phyloP scores from a whole-genome alignment of 345 rosid genomes.

The Aquilaria yunnanensis region DNA sequence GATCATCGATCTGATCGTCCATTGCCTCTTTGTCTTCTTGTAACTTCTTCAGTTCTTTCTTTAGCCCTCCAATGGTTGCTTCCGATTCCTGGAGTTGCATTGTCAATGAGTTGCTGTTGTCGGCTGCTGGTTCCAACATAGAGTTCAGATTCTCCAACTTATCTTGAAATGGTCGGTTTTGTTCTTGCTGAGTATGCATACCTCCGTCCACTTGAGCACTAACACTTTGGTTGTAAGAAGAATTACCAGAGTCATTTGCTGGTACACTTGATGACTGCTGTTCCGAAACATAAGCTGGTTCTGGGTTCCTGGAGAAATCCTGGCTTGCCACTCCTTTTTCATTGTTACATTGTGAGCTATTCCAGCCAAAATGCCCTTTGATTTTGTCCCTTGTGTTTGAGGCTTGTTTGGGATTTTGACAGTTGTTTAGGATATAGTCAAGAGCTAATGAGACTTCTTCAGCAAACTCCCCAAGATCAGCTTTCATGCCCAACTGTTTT shows the following conservation, averaged over 20 bases:
- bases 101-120: conserved; percentile 30
- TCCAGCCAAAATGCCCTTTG: conserved; percentile 50
- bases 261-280: conserved; percentile 14
- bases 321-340: conserved; percentile 14
- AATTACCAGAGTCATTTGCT: conserved; percentile 2
- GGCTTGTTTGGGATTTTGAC: conserved; percentile 26
- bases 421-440: conserved; percentile 40
- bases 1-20: conserved; percentile 67
- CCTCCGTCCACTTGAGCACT: conserved; percentile 1
- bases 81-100: conserved; percentile 36
- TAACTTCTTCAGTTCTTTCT: conserved; percentile 37
- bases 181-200: conserved; percentile 26
- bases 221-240: conserved; percentile 7
- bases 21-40: conserved; percentile 44
- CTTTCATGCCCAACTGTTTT: conserved; percentile 29
- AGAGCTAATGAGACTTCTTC: conserved; percentile 32
- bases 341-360: conserved; percentile 17
- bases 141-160: conserved; percentile 36
- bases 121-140: conserved; percentile 27
- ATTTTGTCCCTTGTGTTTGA: conserved; percentile 51
- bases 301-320: conserved; percentile 14
- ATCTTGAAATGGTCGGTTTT: conserved; percentile 32
- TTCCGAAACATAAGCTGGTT: conserved; percentile 4
- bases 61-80: conserved; percentile 37
- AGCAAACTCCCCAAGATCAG: conserved; percentile 25